Evolutionary conservation across 345 rosid genomes (phyloP).

Genomic region (Moringa oleifera): DNA sequence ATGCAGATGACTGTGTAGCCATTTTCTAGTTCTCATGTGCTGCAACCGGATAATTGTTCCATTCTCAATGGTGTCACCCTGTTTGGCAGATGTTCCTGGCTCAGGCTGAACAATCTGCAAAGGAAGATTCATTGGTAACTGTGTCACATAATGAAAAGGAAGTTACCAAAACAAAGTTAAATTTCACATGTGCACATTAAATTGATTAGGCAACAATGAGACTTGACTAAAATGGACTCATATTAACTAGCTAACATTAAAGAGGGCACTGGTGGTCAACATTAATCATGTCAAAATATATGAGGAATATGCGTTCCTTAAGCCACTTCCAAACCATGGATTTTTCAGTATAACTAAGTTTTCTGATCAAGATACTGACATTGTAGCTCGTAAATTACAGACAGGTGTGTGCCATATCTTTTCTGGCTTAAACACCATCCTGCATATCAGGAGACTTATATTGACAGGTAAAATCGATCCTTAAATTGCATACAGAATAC

Average conservation of each 20-base stretch:
- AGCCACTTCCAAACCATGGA: neutral
- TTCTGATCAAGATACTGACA: neutral
- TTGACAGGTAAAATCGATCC: no score
- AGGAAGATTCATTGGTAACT: neutral
- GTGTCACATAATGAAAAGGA: neutral
- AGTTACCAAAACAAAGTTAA: no score
- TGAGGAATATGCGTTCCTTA: no score
- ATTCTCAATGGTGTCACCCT: conserved; percentile 63
- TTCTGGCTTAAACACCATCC: no score
- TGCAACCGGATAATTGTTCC: conserved; percentile 81
- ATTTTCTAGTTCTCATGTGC: conserved; percentile 90
- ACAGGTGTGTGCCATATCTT: no score
- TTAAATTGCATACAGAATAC: no score
- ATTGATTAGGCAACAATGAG: neutral
- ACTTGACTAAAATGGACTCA: neutral
- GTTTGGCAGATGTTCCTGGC: conserved; percentile 53
- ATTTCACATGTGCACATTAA: no score
- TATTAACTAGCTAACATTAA: neutral
- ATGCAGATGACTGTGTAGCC: conserved; percentile 94
- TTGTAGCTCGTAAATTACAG: no score
- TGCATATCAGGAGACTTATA: no score
- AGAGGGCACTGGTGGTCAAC: neutral
- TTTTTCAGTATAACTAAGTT: neutral
- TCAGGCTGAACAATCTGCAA: conserved; percentile 72
- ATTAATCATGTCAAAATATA: no score